phyloP scores from a whole-genome alignment of 768 basidiomycete genomes.

The Coprinellus micaceus region DNA sequence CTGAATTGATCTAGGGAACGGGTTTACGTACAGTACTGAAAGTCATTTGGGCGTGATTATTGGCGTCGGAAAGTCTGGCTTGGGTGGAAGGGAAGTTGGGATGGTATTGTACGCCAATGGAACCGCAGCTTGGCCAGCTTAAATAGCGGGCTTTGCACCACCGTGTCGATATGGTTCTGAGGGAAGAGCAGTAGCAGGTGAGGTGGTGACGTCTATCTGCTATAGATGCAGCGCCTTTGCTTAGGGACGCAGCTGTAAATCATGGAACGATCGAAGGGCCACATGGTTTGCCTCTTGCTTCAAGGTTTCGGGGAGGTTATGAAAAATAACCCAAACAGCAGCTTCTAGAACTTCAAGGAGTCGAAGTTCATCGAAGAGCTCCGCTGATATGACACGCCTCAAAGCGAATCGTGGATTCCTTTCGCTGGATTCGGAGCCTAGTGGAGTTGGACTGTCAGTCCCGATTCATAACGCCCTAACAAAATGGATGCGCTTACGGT shows the following conservation, averaged over 20 bases:
- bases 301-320: neutral
- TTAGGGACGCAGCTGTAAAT: too few relatives aligned
- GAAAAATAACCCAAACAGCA: neutral
- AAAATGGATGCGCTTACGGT: too few relatives aligned
- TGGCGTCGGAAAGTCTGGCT: too few relatives aligned
- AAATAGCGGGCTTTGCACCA: neutral
- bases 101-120: too few relatives aligned
- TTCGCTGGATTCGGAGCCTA: too few relatives aligned
- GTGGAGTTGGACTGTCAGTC: too few relatives aligned
- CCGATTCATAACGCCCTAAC: too few relatives aligned
- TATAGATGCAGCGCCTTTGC: too few relatives aligned
- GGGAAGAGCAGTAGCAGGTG: too few relatives aligned
- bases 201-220: neutral
- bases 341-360: neutral
- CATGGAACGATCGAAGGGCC: neutral
- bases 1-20: neutral
- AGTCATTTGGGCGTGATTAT: neutral
- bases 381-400: neutral
- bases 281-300: neutral
- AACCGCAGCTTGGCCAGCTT: neutral
- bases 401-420: neutral
- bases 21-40: conserved; percentile 2
- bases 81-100: too few relatives aligned
- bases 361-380: neutral
- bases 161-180: too few relatives aligned